phyloP scores from a whole-genome alignment of 2,329 filamentous ascomycete species.

The Fusarium sp. region DNA sequence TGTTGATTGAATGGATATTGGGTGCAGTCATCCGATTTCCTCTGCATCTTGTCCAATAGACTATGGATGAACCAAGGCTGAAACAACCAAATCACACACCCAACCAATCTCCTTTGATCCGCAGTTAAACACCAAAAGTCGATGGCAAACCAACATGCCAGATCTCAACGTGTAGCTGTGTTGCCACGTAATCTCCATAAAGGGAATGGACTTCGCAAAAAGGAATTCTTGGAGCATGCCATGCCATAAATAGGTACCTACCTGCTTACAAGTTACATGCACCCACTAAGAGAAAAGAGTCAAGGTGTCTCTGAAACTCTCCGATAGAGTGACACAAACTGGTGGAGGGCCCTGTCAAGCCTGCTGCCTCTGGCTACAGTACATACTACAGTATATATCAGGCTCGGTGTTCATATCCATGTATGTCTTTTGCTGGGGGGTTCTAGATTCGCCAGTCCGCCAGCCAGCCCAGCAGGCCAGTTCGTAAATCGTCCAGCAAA shows the following conservation, averaged over 20 bases:
- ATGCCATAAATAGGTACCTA: background rate
- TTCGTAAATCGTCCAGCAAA: background rate
- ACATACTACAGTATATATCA: too few species aligned
- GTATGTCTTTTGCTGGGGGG: slow-evolving; percentile 8
- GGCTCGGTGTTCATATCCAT: slow-evolving; percentile 14
- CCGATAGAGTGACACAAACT: slow-evolving; percentile 16
- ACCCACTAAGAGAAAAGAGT: background rate
- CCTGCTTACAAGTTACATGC: background rate
- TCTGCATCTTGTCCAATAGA: background rate
- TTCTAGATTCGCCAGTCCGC: slow-evolving; percentile 16
- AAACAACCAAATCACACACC: slow-evolving; percentile 11
- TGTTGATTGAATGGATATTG: too few species aligned
- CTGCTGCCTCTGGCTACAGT: background rate
- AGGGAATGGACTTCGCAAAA: slow-evolving; percentile 26
- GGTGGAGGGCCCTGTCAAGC: slow-evolving; percentile 16
- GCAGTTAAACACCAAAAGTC: background rate
- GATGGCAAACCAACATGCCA: slow-evolving; percentile 20
- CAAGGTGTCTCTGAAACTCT: slow-evolving; percentile 10
- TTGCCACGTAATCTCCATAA: slow-evolving; percentile 28
- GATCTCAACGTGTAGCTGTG: slow-evolving; percentile 28
- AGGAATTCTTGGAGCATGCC: background rate
- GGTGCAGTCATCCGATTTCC: background rate
- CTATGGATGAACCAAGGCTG: background rate
- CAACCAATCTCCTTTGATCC: slow-evolving; percentile 4
- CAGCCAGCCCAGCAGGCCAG: background rate